Evolutionary conservation across 2,329 filamentous ascomycete species (phyloP).

Genomic region (Ampelomyces quisqualis): DNA sequence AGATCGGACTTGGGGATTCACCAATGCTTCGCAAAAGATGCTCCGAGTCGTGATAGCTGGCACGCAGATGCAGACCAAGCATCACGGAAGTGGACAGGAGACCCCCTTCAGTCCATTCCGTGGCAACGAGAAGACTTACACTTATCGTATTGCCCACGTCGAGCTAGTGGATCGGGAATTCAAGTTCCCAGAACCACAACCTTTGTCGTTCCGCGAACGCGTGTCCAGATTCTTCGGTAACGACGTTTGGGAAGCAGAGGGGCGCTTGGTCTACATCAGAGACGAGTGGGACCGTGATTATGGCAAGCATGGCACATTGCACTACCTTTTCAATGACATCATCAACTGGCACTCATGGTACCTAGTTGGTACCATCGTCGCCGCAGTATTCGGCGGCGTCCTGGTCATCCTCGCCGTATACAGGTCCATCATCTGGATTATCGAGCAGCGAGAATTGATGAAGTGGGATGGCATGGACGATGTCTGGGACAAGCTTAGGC

Average conservation of each 20-base stretch:
- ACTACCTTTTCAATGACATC: slow-evolving; percentile 26
- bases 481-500: slow-evolving; percentile 34
- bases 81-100: slow-evolving; percentile 5
- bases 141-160: slow-evolving; percentile 28
- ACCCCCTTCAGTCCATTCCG: slow-evolving; percentile 20
- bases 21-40: slow-evolving; percentile 26
- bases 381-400: slow-evolving; percentile 17
- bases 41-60: slow-evolving; percentile 31
- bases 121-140: slow-evolving; percentile 22
- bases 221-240: slow-evolving; percentile 31
- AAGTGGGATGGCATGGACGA: slow-evolving; percentile 39
- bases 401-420: slow-evolving; percentile 22
- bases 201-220: slow-evolving; percentile 17
- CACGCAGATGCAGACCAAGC: slow-evolving; percentile 11
- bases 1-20: slow-evolving; percentile 21
- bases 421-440: slow-evolving; percentile 20
- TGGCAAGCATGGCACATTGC: slow-evolving; percentile 35
- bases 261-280: slow-evolving; percentile 28
- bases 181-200: slow-evolving; percentile 14
- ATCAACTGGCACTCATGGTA: slow-evolving; percentile 29
- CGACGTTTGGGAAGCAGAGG: slow-evolving; percentile 27
- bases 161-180: slow-evolving; percentile 25
- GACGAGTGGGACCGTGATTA: slow-evolving; percentile 36
- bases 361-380: slow-evolving; percentile 24
- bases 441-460: slow-evolving; percentile 31